Conservation (phyloP, 306 rosid genomes). For the Parietaria judaica region DNA sequence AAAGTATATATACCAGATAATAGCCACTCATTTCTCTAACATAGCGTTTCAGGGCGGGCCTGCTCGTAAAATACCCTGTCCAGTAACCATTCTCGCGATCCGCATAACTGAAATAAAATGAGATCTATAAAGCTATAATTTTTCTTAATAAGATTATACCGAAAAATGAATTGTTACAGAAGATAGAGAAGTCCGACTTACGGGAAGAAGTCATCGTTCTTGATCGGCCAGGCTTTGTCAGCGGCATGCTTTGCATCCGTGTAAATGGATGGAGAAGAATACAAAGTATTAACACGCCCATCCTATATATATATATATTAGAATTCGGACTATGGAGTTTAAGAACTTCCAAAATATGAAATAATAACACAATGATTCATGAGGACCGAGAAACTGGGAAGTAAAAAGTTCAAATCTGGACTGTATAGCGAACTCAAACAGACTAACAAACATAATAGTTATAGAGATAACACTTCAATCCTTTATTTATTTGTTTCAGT, state of each 20-base stretch:
- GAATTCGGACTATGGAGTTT: background rate
- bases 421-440: too few species aligned
- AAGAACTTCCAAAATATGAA: background rate
- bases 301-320: slow-evolving; percentile 32
- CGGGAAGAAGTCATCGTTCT: slow-evolving; percentile 90
- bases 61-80: slow-evolving; percentile 97
- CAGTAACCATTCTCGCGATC: slow-evolving; percentile 83
- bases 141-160: slow-evolving; percentile 14
- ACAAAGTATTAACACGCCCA: slow-evolving; percentile 82
- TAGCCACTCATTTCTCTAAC: slow-evolving; percentile 78
- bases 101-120: slow-evolving; percentile 66
- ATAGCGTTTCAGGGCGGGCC: slow-evolving; percentile 77
- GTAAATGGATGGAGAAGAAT: slow-evolving; percentile 83
- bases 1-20: slow-evolving; percentile 55
- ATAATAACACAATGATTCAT: background rate
- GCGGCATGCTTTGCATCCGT: slow-evolving; percentile 88
- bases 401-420: too few species aligned
- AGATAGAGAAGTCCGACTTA: slow-evolving; percentile 36
- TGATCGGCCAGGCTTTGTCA: slow-evolving; percentile 78
- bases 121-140: slow-evolving; percentile 20
- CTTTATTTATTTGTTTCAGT: too few species aligned
- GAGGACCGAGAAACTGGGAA: background rate
- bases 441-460: too few species aligned
- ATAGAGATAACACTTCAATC: background rate
- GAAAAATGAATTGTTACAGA: slow-evolving; percentile 12